Evolutionary conservation across 768 basidiomycete species (phyloP).

Genomic region (Mycena leptocephala): DNA sequence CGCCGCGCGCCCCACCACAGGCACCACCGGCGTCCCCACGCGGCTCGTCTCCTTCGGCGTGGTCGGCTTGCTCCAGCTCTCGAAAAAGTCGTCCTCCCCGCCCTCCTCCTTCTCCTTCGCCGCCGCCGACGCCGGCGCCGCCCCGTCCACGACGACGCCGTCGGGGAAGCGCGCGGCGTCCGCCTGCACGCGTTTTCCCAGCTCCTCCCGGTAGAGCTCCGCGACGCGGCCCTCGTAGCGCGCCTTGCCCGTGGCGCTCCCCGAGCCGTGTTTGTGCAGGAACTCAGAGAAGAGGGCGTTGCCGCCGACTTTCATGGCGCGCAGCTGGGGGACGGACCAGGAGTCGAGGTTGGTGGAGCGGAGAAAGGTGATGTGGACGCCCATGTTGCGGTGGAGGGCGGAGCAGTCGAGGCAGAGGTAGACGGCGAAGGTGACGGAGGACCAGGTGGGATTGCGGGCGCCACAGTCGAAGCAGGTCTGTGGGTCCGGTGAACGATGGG

Average conservation of each 20-base stretch:
- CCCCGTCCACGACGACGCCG: conserved; percentile 89
- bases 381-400: conserved; percentile 94
- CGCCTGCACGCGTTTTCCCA: conserved; percentile 84
- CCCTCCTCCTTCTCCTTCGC: conserved; percentile 55
- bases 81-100: conserved; percentile 93
- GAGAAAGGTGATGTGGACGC: conserved; percentile 98
- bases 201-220: conserved; percentile 93
- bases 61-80: conserved; percentile 94
- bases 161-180: conserved; percentile 84
- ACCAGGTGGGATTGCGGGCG: conserved; percentile 98
- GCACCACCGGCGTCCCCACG: conserved; percentile 35
- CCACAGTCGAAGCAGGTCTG: conserved; percentile 96
- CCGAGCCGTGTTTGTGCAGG: conserved; percentile 87
- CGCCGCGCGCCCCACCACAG: conserved; percentile 26
- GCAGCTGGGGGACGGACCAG: conserved; percentile 93
- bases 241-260: conserved; percentile 83
- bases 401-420: conserved; percentile 99
- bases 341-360: conserved; percentile 96
- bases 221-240: conserved; percentile 91
- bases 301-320: conserved; percentile 97
- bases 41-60: conserved; percentile 60
- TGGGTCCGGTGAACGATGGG: no score
- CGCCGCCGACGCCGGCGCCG: conserved; percentile 61
- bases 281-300: conserved; percentile 91
- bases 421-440: conserved; percentile 95